A percentile compares a stretch with the other conserved stretches of the same genome.
Evolutionary conservation across 169 alveolate genomes (phyloP).

Genomic region (Cryptosporidium sp.): DNA sequence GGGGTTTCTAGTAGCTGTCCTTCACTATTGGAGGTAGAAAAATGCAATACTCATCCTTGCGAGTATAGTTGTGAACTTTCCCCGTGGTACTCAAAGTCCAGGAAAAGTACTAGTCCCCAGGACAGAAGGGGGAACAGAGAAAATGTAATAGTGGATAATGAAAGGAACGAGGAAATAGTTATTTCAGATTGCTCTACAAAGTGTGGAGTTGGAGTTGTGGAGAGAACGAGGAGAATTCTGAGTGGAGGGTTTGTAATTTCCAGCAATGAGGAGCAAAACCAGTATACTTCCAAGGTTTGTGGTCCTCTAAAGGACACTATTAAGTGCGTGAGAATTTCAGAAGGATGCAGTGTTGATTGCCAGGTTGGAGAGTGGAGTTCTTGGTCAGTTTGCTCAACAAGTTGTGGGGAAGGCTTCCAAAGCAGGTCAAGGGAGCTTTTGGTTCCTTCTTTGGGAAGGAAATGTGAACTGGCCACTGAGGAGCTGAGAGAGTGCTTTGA

Average conservation of each 20-base stretch:
- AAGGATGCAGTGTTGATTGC: slow-evolving; percentile 75
- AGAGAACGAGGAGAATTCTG: slow-evolving; percentile 7
- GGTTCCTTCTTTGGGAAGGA: slow-evolving; percentile 29
- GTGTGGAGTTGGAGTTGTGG: slow-evolving; percentile 65
- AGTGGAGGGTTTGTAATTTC: slow-evolving; percentile 4
- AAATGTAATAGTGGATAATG: background rate
- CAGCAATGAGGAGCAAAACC: background rate
- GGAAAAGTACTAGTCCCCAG: background rate
- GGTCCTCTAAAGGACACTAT: slow-evolving; percentile 39
- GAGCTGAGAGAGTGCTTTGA: slow-evolving; percentile 37
- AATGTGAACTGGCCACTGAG: slow-evolving; percentile 39
- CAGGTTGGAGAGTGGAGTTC: slow-evolving; percentile 77
- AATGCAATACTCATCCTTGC: slow-evolving; percentile 59
- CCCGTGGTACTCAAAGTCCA: background rate
- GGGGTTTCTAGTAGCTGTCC: slow-evolving; percentile 31
- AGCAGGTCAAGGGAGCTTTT: slow-evolving; percentile 6
- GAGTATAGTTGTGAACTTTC: slow-evolving; percentile 15
- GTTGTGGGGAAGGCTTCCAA: slow-evolving; percentile 81
- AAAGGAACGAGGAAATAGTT: background rate
- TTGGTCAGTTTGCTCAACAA: slow-evolving; percentile 78
- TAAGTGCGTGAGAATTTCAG: slow-evolving; percentile 49
- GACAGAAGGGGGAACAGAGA: background rate
- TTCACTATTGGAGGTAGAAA: slow-evolving; percentile 43
- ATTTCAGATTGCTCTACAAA: slow-evolving; percentile 39
- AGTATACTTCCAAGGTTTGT: background rate